phyloP scores from a whole-genome alignment of 208 protist genomes.

The Giardia duodenalis region DNA sequence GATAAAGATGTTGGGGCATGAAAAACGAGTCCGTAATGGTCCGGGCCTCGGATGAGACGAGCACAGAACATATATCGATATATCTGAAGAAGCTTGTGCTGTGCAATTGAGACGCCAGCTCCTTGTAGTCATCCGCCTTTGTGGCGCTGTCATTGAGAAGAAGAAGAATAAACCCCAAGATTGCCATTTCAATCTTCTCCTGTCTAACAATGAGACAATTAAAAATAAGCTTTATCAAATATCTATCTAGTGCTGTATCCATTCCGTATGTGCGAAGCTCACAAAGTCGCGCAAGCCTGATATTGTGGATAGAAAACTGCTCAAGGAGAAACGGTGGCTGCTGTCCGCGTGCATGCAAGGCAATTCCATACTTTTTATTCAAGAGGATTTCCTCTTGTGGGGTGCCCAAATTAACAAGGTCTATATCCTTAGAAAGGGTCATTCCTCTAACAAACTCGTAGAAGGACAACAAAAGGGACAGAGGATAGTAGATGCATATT shows the following conservation, averaged over 20 bases:
- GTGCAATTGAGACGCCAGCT: no score
- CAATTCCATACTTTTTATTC: neutral
- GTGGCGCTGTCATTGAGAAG: neutral
- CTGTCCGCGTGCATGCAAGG: neutral
- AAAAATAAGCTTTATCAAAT: neutral
- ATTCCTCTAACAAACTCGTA: neutral
- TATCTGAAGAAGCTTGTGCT: no score
- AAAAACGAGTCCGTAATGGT: no score
- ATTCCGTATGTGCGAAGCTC: neutral
- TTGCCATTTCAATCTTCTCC: neutral
- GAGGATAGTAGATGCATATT: neutral
- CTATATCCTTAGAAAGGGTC: neutral
- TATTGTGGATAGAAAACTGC: neutral
- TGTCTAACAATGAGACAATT: neutral
- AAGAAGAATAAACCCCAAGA: neutral
- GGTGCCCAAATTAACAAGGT: neutral
- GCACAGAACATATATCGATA: no score
- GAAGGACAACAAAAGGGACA: neutral
- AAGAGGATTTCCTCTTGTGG: no score
- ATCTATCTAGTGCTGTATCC: neutral
- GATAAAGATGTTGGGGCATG: no score
- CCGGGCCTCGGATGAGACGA: no score
- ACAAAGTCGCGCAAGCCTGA: neutral
- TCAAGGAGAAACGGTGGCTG: neutral
- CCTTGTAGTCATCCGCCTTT: neutral